Evolutionary conservation across 2,329 filamentous ascomycete genomes (phyloP).

Genomic region (Penicillium sp.): DNA sequence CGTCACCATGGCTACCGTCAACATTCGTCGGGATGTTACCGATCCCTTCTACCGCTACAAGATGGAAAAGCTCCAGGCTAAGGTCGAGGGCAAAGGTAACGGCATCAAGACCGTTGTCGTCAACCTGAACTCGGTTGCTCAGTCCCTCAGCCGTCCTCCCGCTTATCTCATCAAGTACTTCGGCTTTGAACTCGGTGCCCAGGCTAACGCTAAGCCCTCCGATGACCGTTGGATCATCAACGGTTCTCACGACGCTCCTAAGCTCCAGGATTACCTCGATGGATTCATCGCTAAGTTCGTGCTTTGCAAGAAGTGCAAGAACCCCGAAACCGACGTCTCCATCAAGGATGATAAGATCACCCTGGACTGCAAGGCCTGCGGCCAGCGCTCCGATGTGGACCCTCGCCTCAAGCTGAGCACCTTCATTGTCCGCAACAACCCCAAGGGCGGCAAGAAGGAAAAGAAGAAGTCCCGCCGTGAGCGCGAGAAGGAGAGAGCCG

Average conservation of each 20-base stretch:
- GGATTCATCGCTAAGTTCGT: conserved; percentile 99
- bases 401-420: conserved; percentile 91
- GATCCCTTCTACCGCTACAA: conserved; percentile 99
- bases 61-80: conserved; percentile 98
- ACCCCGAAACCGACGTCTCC: conserved; percentile 92
- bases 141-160: conserved; percentile 86
- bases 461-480: conserved; percentile 79
- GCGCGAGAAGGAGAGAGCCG: conserved; percentile 72
- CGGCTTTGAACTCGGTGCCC: conserved; percentile 95
- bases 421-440: conserved; percentile 92
- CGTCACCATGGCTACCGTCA: conserved; percentile 91
- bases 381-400: conserved; percentile 87
- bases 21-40: conserved; percentile 95
- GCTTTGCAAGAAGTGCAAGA: conserved; percentile 99
- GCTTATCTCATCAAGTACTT: conserved; percentile 99
- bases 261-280: conserved; percentile 97
- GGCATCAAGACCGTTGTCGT: conserved; percentile 99
- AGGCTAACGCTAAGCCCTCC: conserved; percentile 95
- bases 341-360: conserved; percentile 91
- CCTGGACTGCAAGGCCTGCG: conserved; percentile 98
- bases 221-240: conserved; percentile 99
- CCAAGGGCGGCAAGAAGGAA: conserved; percentile 89
- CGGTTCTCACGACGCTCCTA: conserved; percentile 88
- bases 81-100: conserved; percentile 99
- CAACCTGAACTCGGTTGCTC: conserved; percentile 90